phyloP scores from a whole-genome alignment of 2,329 filamentous ascomycete species.

The Colletotrichum costaricense region DNA sequence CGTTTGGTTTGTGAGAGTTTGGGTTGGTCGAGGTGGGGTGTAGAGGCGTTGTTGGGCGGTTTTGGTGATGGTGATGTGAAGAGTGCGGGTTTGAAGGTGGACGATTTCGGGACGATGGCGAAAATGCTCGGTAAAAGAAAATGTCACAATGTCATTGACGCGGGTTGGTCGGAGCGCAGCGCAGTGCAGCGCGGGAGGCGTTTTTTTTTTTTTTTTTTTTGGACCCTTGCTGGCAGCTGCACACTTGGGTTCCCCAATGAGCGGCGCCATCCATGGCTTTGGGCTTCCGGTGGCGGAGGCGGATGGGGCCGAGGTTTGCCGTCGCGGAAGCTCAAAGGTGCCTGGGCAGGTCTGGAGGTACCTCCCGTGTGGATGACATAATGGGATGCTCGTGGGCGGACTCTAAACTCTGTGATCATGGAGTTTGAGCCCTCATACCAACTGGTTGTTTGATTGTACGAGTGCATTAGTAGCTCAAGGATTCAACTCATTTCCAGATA shows the following conservation, averaged over 20 bases:
- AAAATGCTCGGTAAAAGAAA: slow-evolving; percentile 5
- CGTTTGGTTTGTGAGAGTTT: too few relatives aligned
- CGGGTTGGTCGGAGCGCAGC: not conserved
- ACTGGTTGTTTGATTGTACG: too few relatives aligned
- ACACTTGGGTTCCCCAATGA: not conserved
- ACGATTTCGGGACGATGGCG: not conserved
- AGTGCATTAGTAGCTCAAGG: too few relatives aligned
- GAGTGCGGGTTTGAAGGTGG: not conserved
- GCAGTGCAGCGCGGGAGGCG: not conserved
- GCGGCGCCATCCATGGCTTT: not conserved
- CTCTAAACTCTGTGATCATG: too few relatives aligned
- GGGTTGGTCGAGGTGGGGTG: too few relatives aligned
- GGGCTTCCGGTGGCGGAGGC: slow-evolving; percentile 4
- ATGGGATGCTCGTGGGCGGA: too few relatives aligned
- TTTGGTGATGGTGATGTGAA: not conserved
- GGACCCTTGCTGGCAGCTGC: not conserved
- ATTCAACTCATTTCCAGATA: too few relatives aligned
- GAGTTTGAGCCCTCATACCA: too few relatives aligned
- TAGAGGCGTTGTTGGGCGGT: not conserved
- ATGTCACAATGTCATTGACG: slow-evolving; percentile 30
- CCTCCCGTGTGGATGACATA: too few relatives aligned
- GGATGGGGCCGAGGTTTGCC: not conserved
- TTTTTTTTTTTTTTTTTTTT: not conserved
- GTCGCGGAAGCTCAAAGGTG: not conserved
- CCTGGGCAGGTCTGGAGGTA: too few relatives aligned